Evolutionary conservation across 2,329 filamentous ascomycete species (phyloP), one percentile per base, ranked within the genome.

Genomic region (Cordyceps tenuipes): DNA sequence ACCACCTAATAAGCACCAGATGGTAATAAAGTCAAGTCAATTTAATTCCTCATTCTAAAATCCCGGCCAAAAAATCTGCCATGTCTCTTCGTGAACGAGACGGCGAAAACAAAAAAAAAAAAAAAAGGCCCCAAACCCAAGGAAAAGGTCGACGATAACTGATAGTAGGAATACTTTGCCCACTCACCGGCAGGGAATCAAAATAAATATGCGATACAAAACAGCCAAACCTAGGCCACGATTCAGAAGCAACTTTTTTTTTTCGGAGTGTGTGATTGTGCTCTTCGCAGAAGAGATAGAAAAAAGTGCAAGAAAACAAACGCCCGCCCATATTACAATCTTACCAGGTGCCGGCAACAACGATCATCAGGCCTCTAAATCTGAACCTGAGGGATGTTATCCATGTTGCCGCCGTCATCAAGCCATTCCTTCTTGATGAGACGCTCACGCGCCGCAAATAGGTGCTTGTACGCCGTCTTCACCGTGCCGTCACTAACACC

Each of bases 401-500:
- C 83, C 72, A 90, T 80, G 65, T 86, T 86, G 43, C 86, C 89
- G 61, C 88, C 88, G 62, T 86, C 84, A 59, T 82, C 80, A 58
- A 93, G 80, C 85, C 90, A 93, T 62, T 88, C 84, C 56, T 84
- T 78, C 66, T 88, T 85, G 67, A 97, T 84, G 61, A 99, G 76
- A 63, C 83, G 80, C 59, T 93, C 86, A 55, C 86, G 84, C 53
- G 88, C 86, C 19, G 81, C 79, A 71, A 92, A 93, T 53, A 99
- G 80, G 68, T 89, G 86, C 71, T 94, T 94, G 79, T 97, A 99
- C 0, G 93, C 92, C 29, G 90, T 95, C 68, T 95, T 92, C 68
- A 99, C 96, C 0, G 94, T 99, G 59, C 94, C 92, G 70, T 99
- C 95, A 71, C 91, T 97, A 31, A 99, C 94, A 65, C 91, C 90